Evolutionary conservation across 192 early-diverging fungal species (phyloP).

Genomic region (Umbelopsis ramanniana): DNA sequence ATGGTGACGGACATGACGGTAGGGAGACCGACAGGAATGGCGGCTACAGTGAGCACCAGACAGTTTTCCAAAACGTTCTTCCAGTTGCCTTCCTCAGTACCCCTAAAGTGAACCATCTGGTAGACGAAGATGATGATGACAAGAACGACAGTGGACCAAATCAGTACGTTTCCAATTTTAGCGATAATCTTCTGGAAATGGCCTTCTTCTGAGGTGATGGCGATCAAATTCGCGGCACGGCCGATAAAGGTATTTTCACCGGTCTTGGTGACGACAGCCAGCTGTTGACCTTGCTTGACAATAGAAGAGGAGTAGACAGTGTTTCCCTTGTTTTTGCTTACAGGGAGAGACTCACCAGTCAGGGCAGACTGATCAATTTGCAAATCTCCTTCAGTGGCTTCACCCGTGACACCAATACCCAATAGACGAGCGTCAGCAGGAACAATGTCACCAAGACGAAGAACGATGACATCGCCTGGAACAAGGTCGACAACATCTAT

Average conservation of each 20-base stretch:
- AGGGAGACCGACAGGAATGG: slow-evolving; percentile 93
- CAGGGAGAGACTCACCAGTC: slow-evolving; percentile 93
- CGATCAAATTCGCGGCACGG: slow-evolving; percentile 91
- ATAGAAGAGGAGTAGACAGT: slow-evolving; percentile 92
- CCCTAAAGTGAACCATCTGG: slow-evolving; percentile 61
- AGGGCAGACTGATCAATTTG: slow-evolving; percentile 93
- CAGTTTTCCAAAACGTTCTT: slow-evolving; percentile 69
- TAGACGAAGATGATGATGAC: slow-evolving; percentile 83
- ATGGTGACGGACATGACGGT: slow-evolving; percentile 97
- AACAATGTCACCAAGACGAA: slow-evolving; percentile 93
- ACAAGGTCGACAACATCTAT: slow-evolving; percentile 78
- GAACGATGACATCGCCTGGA: slow-evolving; percentile 87
- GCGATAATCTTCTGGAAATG: slow-evolving; percentile 98
- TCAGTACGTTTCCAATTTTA: slow-evolving; percentile 91
- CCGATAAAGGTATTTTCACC: slow-evolving; percentile 95
- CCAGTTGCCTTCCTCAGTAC: slow-evolving; percentile 55
- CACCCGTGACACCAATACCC: slow-evolving; percentile 77
- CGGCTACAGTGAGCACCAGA: slow-evolving; percentile 91
- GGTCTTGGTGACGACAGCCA: slow-evolving; percentile 92
- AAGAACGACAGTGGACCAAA: slow-evolving; percentile 78
- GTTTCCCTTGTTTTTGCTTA: slow-evolving; percentile 79
- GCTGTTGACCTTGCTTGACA: slow-evolving; percentile 94
- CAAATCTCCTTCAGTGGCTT: slow-evolving; percentile 76
- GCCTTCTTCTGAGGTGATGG: slow-evolving; percentile 90
- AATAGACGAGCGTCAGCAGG: slow-evolving; percentile 89